Conservation (phyloP, 352 stramenopile species). For the Globisporangium cystogenes region DNA sequence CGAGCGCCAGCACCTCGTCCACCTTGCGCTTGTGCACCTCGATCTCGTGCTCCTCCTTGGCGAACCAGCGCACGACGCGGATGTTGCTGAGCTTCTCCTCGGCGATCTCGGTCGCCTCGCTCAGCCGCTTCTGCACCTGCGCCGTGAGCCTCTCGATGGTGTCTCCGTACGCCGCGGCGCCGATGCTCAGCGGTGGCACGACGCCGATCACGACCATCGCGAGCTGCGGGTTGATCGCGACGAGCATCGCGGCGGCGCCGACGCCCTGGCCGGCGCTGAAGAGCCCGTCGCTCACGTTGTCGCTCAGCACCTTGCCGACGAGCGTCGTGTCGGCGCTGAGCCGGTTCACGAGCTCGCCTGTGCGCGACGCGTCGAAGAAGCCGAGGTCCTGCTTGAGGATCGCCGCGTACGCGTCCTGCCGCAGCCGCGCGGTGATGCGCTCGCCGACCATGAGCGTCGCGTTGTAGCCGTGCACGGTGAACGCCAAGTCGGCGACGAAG, state of each 20-base stretch:
- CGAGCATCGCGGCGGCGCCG: conserved; percentile 87
- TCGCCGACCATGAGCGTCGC: conserved; percentile 86
- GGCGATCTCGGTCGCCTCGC: conserved; percentile 87
- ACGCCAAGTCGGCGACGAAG: conserved; percentile 63
- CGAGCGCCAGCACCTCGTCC: conserved; percentile 51
- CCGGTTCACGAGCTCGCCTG: conserved; percentile 89
- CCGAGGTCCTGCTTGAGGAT: conserved; percentile 84
- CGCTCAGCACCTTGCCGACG: conserved; percentile 91
- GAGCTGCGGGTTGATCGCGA: conserved; percentile 88
- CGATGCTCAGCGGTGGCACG: conserved; percentile 89
- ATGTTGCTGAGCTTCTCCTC: conserved; percentile 92
- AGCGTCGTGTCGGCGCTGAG: conserved; percentile 89
- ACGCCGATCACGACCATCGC: conserved; percentile 88
- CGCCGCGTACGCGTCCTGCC: conserved; percentile 74
- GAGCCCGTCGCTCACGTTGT: conserved; percentile 78
- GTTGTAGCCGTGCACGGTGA: conserved; percentile 68
- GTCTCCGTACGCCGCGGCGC: conserved; percentile 81
- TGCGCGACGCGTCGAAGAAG: conserved; percentile 89
- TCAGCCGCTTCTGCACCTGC: conserved; percentile 89
- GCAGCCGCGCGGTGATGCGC: conserved; percentile 72
- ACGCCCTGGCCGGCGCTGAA: conserved; percentile 76
- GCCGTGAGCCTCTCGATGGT: conserved; percentile 85
- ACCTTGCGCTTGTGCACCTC: conserved; percentile 50
- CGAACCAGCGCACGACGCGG: conserved; percentile 90
- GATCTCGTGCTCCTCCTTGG: conserved; percentile 72